A percentile compares a stretch with the other conserved stretches of the same genome.
These are phyloP conservation scores for Penstemon newberryi DNA, from an alignment of 257 asterid species.

Conservation along the genomic window DNA sequence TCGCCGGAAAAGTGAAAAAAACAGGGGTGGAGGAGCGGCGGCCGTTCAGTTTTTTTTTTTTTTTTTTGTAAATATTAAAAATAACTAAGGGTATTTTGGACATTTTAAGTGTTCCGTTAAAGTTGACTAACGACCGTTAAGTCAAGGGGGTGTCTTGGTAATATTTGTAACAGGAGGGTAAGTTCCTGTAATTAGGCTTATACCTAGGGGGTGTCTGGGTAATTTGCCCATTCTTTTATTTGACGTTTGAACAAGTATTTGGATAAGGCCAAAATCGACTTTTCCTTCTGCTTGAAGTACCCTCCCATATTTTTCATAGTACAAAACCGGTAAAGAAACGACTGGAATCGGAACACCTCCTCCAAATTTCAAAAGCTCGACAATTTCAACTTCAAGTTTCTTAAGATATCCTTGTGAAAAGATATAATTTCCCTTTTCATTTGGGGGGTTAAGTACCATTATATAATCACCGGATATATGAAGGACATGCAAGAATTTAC, in stretches of 20 bases:
- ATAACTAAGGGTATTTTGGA: too few relatives aligned
- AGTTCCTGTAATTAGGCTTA: too few relatives aligned
- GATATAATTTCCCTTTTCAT: background rate
- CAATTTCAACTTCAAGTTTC: conserved; percentile 32
- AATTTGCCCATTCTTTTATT: too few relatives aligned
- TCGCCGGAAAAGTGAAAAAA: too few relatives aligned
- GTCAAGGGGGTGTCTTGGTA: too few relatives aligned
- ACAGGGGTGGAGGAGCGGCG: too few relatives aligned
- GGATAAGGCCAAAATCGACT: conserved; percentile 11
- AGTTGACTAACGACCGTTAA: too few relatives aligned
- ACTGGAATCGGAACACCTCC: conserved; percentile 37
- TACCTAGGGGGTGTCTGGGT: too few relatives aligned
- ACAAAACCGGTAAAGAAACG: conserved; percentile 33
- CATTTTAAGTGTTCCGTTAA: too few relatives aligned
- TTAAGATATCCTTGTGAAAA: conserved; percentile 24
- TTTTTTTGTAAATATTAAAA: too few relatives aligned
- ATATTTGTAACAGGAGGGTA: too few relatives aligned
- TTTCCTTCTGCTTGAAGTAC: conserved; percentile 27
- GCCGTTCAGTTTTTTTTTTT: too few relatives aligned
- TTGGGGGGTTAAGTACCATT: conserved; percentile 33
- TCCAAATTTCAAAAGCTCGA: conserved; percentile 30
- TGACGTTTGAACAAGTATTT: conserved; percentile 29
- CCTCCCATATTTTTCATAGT: conserved; percentile 35
- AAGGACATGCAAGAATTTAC: conserved; percentile 33
- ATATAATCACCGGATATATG: conserved; percentile 21